These are phyloP conservation scores for Irineochytrium annulatum DNA, from an alignment of 192 early-diverging fungal species.

Conservation along the genomic window DNA sequence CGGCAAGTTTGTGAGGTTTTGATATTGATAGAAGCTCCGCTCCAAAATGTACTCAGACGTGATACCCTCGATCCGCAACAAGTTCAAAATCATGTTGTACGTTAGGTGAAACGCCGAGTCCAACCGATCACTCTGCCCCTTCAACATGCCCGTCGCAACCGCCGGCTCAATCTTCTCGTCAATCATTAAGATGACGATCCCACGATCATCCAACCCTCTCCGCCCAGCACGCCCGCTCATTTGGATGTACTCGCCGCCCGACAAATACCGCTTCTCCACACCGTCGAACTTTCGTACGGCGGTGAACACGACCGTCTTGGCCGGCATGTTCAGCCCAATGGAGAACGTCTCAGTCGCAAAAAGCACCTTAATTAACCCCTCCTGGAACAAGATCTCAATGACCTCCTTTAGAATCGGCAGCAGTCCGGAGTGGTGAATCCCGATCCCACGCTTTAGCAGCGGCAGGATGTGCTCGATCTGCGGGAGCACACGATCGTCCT, in stretches of 20 bases:
- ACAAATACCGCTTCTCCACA: conserved; percentile 74
- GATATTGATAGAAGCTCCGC: conserved; percentile 88
- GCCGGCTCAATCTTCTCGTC: conserved; percentile 92
- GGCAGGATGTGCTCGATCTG: conserved; percentile 93
- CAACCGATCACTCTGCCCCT: conserved; percentile 59
- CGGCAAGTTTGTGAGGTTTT: conserved; percentile 80
- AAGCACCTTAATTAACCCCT: conserved; percentile 93
- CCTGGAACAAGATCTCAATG: conserved; percentile 96
- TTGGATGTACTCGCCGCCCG: conserved; percentile 95
- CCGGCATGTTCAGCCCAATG: conserved; percentile 99
- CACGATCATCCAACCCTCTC: conserved; percentile 94
- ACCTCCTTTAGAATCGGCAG: conserved; percentile 96
- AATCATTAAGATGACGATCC: conserved; percentile 95
- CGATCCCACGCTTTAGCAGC: conserved; percentile 86
- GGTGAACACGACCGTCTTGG: conserved; percentile 97
- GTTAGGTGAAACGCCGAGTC: conserved; percentile 93
- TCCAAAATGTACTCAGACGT: conserved; percentile 91
- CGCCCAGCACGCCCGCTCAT: conserved; percentile 98
- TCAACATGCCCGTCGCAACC: conserved; percentile 90
- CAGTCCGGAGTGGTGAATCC: conserved; percentile 94
- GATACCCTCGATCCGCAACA: conserved; percentile 91
- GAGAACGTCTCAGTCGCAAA: conserved; percentile 99
- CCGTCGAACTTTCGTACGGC: conserved; percentile 92
- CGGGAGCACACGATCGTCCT: conserved; percentile 85
- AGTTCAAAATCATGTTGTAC: conserved; percentile 95